Percentiles rank a stretch among this genome's conserved stretches.
Evolutionary conservation across 208 protist genomes (phyloP).

Genomic region (Blastocrithidia nonstop): DNA sequence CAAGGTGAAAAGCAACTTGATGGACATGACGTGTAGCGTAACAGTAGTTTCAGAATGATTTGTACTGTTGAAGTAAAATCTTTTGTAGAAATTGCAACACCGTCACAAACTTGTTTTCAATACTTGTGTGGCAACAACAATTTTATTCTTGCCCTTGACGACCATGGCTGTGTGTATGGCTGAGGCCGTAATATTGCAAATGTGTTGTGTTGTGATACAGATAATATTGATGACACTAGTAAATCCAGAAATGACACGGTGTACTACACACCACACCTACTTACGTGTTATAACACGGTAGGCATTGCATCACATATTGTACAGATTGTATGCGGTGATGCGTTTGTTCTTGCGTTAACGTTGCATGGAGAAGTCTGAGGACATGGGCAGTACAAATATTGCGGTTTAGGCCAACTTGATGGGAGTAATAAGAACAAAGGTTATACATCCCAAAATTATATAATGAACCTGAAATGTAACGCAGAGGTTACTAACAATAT

Average conservation of each 20-base stretch:
- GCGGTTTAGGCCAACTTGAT: conserved; percentile 20
- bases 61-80: conserved; percentile 7
- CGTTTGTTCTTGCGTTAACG: conserved; percentile 44
- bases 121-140: conserved; percentile 34
- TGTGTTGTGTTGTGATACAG: conserved; percentile 4
- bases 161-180: conserved; percentile 18
- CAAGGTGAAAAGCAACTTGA: no score
- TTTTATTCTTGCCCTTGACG: conserved; percentile 39
- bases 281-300: conserved; percentile 19
- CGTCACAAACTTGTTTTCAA: conserved; percentile 9
- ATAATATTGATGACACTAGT: not conserved
- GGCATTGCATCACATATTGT: conserved; percentile 15
- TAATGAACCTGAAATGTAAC: no score
- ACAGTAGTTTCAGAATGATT: conserved; percentile 8
- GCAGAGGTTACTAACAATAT: no score
- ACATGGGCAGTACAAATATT: conserved; percentile 43
- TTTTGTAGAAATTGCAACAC: conserved; percentile 12
- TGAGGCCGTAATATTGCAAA: conserved; percentile 59
- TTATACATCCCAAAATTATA: no score
- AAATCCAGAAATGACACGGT: not conserved
- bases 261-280: conserved; percentile 19
- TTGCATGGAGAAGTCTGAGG: conserved; percentile 30
- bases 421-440: no score
- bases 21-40: conserved; percentile 13
- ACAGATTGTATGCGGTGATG: conserved; percentile 59